Evolutionary conservation across 2,329 filamentous ascomycete species (phyloP).

Genomic region (Cladophialophora bantiana): DNA sequence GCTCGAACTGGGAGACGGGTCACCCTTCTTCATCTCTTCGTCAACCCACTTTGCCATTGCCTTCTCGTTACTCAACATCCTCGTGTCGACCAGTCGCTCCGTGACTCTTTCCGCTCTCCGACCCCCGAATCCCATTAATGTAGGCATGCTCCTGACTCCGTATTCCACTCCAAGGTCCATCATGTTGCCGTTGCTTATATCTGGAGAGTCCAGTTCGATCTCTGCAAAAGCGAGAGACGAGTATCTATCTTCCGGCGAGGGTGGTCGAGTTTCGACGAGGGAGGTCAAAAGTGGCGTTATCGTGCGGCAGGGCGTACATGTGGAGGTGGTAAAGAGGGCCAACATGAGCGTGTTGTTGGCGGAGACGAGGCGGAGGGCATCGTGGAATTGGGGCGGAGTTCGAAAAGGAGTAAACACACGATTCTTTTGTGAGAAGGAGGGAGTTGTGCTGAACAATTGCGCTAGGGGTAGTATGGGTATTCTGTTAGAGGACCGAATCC

Average conservation of each 20-base stretch:
- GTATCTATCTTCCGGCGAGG: constrained; percentile 31
- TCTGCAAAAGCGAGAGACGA: constrained; percentile 38
- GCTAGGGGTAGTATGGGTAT: neutral
- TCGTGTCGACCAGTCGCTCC: constrained; percentile 38
- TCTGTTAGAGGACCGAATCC: neutral
- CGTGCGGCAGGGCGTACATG: constrained; percentile 38
- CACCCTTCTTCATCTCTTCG: constrained; percentile 39
- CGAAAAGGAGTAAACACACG: constrained; percentile 35
- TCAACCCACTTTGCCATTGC: constrained; percentile 38
- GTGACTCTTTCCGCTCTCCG: constrained; percentile 39
- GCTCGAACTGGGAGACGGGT: constrained; percentile 30
- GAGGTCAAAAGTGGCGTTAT: constrained; percentile 39
- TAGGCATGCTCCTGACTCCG: constrained; percentile 40
- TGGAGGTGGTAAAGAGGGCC: constrained; percentile 37
- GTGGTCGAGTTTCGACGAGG: constrained; percentile 33
- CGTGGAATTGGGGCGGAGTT: constrained; percentile 38
- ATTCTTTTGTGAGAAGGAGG: constrained; percentile 28
- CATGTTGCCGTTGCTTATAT: constrained; percentile 44
- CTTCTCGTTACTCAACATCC: constrained; percentile 33
- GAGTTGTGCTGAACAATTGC: constrained; percentile 19
- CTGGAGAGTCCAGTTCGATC: constrained; percentile 38
- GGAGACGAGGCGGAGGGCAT: constrained; percentile 36
- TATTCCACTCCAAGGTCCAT: constrained; percentile 39
- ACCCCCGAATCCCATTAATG: constrained; percentile 39
- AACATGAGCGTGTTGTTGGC: constrained; percentile 39